Percentiles rank a stretch among this genome's conserved stretches.
These are phyloP conservation scores for Paecilomyces variotii DNA, from an alignment of 2,329 filamentous ascomycete genomes.

Conservation along the genomic window DNA sequence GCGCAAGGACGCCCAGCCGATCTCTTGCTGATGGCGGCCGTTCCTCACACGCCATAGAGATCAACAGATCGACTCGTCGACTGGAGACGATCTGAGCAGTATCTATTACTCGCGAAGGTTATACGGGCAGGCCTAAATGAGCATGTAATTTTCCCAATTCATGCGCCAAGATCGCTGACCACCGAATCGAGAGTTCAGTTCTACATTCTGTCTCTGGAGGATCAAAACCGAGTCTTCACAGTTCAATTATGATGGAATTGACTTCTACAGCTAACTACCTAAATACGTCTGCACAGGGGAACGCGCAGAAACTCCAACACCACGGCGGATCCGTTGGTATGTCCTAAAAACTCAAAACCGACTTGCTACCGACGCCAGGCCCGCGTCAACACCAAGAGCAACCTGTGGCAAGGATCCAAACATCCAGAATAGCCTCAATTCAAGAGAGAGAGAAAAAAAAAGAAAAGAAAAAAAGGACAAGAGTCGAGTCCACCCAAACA, in stretches of 20 bases:
- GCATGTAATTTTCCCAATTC: not conserved
- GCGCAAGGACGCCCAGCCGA: not conserved
- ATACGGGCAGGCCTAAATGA: not conserved
- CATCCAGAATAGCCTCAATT: constrained; percentile 6
- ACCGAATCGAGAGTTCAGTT: not conserved
- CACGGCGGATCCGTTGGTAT: not conserved
- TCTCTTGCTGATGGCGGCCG: not conserved
- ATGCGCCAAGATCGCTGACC: not conserved
- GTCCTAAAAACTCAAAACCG: not conserved
- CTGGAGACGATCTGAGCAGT: not conserved
- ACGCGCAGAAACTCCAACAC: not conserved
- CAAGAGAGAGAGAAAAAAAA: not conserved
- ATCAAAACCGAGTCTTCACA: not conserved
- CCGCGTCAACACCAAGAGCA: not conserved
- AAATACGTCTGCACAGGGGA: not conserved
- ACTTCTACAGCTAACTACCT: not conserved
- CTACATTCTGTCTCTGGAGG: not conserved
- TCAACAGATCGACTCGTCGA: not conserved
- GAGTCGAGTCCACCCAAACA: not conserved
- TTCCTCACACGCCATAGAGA: not conserved
- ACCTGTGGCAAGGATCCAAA: not conserved
- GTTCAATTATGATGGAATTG: not conserved
- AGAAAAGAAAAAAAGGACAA: not conserved
- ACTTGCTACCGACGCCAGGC: not conserved
- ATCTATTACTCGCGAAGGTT: not conserved